Conservation (phyloP, 2,329 filamentous ascomycete species). For the Phyllosticta citrichinensis region DNA sequence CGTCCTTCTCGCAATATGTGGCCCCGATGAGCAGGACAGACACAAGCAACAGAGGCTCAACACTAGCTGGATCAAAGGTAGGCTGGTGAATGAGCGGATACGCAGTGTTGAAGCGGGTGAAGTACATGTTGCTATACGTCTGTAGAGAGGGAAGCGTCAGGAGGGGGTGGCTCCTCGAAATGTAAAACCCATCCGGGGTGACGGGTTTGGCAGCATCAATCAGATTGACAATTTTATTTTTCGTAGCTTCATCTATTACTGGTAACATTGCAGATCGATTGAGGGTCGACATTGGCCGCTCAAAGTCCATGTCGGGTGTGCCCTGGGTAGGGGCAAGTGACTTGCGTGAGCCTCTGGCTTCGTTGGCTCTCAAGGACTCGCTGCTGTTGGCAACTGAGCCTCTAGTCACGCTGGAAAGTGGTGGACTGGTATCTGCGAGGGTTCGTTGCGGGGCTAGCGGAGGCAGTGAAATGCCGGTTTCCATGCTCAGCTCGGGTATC, state of each 20-base stretch:
- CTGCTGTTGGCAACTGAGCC: neutral
- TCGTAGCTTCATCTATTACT: slow-evolving; percentile 33
- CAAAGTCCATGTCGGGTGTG: slow-evolving; percentile 17
- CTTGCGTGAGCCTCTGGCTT: neutral
- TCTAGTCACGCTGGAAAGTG: neutral
- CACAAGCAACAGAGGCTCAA: slow-evolving; percentile 44
- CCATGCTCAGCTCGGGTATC: slow-evolving; percentile 4
- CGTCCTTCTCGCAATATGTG: slow-evolving; percentile 49
- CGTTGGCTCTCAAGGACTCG: neutral
- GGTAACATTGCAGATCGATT: slow-evolving; percentile 22
- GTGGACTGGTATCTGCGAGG: neutral
- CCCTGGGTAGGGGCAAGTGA: neutral
- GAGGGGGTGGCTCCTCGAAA: slow-evolving; percentile 41
- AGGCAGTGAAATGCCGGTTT: neutral
- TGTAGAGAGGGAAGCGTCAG: slow-evolving; percentile 44
- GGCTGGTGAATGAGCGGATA: slow-evolving; percentile 51
- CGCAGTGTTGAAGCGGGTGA: slow-evolving; percentile 49
- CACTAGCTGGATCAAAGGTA: slow-evolving; percentile 43
- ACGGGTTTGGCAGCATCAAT: slow-evolving; percentile 41
- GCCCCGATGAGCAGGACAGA: slow-evolving; percentile 51
- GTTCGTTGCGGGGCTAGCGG: neutral
- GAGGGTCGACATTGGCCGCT: slow-evolving; percentile 26
- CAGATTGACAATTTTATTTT: slow-evolving; percentile 38
- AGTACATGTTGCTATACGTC: slow-evolving; percentile 49
- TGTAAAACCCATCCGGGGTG: slow-evolving; percentile 37